phyloP scores from a whole-genome alignment of 1,284 basidiomycete genomes.

The Tylopilus orsonianus region DNA sequence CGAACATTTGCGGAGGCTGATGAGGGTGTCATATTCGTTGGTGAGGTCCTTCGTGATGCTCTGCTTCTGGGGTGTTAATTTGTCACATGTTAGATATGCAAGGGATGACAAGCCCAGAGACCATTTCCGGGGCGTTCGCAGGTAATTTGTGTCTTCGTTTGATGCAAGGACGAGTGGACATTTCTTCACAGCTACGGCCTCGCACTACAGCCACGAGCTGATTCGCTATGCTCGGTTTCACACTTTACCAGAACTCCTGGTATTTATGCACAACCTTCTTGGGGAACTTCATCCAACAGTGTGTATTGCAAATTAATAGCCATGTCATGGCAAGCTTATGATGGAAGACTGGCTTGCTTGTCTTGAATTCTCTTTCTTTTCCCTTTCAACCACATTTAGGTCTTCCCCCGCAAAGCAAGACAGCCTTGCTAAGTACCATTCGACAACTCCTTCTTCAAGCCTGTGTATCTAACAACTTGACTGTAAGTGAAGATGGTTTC shows the following conservation, averaged over 20 bases:
- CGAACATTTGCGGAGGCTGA: slow-evolving; percentile 44
- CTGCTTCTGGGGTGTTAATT: slow-evolving; percentile 11
- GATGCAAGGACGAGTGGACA: slow-evolving; percentile 7
- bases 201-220: slow-evolving; percentile 22
- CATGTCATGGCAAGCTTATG: slow-evolving; percentile 15
- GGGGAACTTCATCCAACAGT: slow-evolving; percentile 49
- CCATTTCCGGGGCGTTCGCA: slow-evolving; percentile 42
- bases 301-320: slow-evolving; percentile 22
- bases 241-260: slow-evolving; percentile 53
- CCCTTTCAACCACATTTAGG: slow-evolving; percentile 53
- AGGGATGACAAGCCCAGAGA: slow-evolving; percentile 56
- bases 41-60: slow-evolving; percentile 38
- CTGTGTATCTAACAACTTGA: slow-evolving; percentile 48
- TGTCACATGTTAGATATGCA: slow-evolving; percentile 49
- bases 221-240: slow-evolving; percentile 38
- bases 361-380: slow-evolving; percentile 66
- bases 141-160: slow-evolving; percentile 35
- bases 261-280: slow-evolving; percentile 57
- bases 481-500: slow-evolving; percentile 39
- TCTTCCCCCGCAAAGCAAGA: slow-evolving; percentile 40
- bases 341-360: slow-evolving; percentile 51
- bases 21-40: slow-evolving; percentile 59
- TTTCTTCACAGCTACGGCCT: slow-evolving; percentile 26
- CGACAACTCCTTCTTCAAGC: slow-evolving; percentile 52
- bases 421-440: slow-evolving; percentile 47